Evolutionary conservation across 208 protist genomes (phyloP).

Genomic region (Crithidia bombi): DNA sequence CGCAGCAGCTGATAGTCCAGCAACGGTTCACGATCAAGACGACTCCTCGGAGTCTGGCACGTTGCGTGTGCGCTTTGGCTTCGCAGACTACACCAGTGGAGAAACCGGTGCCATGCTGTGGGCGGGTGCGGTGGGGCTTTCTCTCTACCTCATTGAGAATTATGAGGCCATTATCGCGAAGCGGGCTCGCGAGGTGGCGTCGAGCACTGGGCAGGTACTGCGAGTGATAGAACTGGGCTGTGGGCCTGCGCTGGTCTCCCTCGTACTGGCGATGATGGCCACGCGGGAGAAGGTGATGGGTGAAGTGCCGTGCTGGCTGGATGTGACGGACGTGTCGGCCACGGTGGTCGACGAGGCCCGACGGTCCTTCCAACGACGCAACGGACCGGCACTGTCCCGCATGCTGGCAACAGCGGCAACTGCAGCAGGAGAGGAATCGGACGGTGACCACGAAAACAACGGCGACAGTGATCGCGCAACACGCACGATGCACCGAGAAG

Average conservation of each 20-base stretch:
- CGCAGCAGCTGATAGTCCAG: background rate
- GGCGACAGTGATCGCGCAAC: background rate
- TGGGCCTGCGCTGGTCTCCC: conserved; percentile 53
- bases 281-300: background rate
- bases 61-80: conserved; percentile 52
- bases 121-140: conserved; percentile 61
- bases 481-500: background rate
- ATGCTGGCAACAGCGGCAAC: background rate
- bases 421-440: background rate
- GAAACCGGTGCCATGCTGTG: conserved; percentile 66
- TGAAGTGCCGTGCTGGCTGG: conserved; percentile 23
- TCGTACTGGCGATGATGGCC: conserved; percentile 31
- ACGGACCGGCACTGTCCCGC: conserved; percentile 21
- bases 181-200: background rate
- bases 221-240: conserved; percentile 62
- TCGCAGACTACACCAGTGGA: conserved; percentile 54
- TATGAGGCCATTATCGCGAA: conserved; percentile 10
- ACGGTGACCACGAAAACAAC: no score
- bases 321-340: conserved; percentile 54
- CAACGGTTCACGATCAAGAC: no score
- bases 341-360: conserved; percentile 42
- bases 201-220: conserved; percentile 5
- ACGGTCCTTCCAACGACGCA: conserved; percentile 33
- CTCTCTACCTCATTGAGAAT: conserved; percentile 47
- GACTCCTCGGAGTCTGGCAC: no score